Percentiles rank a stretch among this genome's conserved stretches.
Conservation (phyloP, 495 filamentous ascomycete species). For the Tuber indicum region DNA sequence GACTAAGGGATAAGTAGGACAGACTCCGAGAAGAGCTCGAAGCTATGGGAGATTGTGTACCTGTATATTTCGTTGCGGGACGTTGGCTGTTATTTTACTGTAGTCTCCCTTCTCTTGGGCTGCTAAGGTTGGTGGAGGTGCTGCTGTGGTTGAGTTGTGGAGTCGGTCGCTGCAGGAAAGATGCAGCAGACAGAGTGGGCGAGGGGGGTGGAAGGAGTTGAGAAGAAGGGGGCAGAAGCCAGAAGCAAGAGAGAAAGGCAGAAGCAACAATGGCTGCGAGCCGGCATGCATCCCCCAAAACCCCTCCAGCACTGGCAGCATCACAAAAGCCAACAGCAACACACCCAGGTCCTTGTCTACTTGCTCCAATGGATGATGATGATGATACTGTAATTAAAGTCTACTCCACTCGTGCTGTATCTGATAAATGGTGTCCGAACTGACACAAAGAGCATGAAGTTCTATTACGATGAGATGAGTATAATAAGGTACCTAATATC, state of each 20-base stretch:
- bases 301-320: neutral
- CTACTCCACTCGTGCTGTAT: neutral
- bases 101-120: conserved; percentile 13
- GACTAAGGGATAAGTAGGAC: neutral
- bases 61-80: neutral
- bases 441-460: neutral
- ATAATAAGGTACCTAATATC: neutral
- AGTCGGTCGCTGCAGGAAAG: conserved; percentile 22
- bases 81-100: conserved; percentile 12
- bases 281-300: neutral
- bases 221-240: conserved; percentile 9
- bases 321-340: neutral
- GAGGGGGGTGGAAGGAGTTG: conserved; percentile 15
- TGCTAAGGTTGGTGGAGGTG: conserved; percentile 5
- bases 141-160: conserved; percentile 24
- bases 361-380: neutral
- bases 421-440: neutral
- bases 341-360: neutral
- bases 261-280: neutral
- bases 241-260: neutral
- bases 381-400: neutral
- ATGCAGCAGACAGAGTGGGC: conserved; percentile 15
- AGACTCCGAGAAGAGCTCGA: neutral
- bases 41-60: neutral
- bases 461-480: neutral